Percentiles rank a stretch among this genome's conserved stretches.
These are phyloP conservation scores for Dendrostoma leiphaemia DNA, from an alignment of 2,329 filamentous ascomycete genomes.

Conservation along the genomic window DNA sequence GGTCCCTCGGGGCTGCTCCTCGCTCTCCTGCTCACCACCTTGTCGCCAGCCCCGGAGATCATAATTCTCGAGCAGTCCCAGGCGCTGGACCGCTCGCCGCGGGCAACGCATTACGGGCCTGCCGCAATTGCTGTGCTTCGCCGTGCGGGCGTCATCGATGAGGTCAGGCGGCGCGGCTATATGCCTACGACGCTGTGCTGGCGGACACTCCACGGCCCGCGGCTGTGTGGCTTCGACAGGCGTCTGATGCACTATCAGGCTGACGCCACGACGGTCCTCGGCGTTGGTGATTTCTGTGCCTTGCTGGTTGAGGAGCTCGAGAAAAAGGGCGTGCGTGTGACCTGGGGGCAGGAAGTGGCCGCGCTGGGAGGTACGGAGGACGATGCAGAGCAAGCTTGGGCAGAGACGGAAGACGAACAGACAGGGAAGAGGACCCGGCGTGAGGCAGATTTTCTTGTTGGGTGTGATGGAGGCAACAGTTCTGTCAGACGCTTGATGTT, in stretches of 20 bases:
- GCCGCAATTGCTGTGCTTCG: constrained; percentile 14
- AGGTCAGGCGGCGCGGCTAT: constrained; percentile 13
- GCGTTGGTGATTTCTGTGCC: neutral
- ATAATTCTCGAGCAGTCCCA: neutral
- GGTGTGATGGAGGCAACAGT: constrained; percentile 38
- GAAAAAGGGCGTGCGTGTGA: constrained; percentile 30
- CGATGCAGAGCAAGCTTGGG: constrained; percentile 26
- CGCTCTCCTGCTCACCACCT: constrained; percentile 21
- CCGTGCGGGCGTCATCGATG: constrained; percentile 15
- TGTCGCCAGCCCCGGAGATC: neutral
- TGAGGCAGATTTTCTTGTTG: constrained; percentile 38
- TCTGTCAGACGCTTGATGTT: constrained; percentile 34
- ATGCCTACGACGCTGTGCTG: constrained; percentile 12
- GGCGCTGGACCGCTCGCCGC: constrained; percentile 14
- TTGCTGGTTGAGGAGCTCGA: neutral
- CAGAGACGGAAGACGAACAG: constrained; percentile 18
- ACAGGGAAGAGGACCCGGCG: constrained; percentile 14
- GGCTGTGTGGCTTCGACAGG: constrained; percentile 7
- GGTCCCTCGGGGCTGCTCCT: constrained; percentile 24
- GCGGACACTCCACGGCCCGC: constrained; percentile 15
- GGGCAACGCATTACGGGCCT: constrained; percentile 19
- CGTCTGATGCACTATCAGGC: neutral
- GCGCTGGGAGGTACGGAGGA: constrained; percentile 35
- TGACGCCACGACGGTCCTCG: neutral
- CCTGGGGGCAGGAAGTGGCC: constrained; percentile 37